Evolutionary conservation across 805 yeast genomes (phyloP).

Genomic region (Saccharomycodes ludwigii): DNA sequence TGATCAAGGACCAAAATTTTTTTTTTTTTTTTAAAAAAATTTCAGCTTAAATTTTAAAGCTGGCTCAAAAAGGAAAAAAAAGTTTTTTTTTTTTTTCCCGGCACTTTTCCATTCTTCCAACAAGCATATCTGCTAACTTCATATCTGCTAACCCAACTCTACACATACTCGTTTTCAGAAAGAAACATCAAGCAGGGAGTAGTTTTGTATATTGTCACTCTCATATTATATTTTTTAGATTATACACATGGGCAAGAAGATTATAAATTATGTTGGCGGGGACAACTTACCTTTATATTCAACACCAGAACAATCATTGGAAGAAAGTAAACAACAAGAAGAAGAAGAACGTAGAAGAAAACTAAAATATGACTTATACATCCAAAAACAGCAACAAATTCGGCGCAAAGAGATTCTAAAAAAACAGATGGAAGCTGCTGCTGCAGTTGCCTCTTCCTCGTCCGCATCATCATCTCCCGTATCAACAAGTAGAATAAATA

Average conservation of each 20-base stretch:
- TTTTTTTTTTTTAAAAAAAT: too few relatives aligned
- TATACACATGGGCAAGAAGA: constrained; percentile 22
- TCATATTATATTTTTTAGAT: too few relatives aligned
- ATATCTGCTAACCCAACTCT: too few relatives aligned
- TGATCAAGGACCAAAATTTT: too few relatives aligned
- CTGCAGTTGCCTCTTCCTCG: constrained; percentile 14
- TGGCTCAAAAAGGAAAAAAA: too few relatives aligned
- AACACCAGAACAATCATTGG: constrained; percentile 25
- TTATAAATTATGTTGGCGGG: constrained; percentile 23
- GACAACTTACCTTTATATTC: constrained; percentile 23
- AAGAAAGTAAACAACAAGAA: constrained; percentile 15
- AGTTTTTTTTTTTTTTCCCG: too few relatives aligned
- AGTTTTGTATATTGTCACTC: too few relatives aligned
- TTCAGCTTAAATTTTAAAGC: too few relatives aligned
- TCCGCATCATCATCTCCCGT: constrained; percentile 4
- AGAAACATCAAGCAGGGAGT: too few relatives aligned
- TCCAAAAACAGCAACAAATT: constrained; percentile 8
- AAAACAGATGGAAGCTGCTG: constrained; percentile 2
- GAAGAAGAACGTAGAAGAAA: constrained; percentile 17
- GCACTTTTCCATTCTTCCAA: too few relatives aligned
- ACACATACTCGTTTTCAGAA: too few relatives aligned
- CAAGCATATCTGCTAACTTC: too few relatives aligned
- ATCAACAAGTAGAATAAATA: not conserved
- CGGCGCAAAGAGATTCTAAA: constrained; percentile 6
- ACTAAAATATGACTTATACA: constrained; percentile 12